A percentile compares a stretch with the other conserved stretches of the same genome.
Evolutionary conservation across 345 rosid genomes (phyloP).

Genomic region (Diplotaxis tenuifolia): DNA sequence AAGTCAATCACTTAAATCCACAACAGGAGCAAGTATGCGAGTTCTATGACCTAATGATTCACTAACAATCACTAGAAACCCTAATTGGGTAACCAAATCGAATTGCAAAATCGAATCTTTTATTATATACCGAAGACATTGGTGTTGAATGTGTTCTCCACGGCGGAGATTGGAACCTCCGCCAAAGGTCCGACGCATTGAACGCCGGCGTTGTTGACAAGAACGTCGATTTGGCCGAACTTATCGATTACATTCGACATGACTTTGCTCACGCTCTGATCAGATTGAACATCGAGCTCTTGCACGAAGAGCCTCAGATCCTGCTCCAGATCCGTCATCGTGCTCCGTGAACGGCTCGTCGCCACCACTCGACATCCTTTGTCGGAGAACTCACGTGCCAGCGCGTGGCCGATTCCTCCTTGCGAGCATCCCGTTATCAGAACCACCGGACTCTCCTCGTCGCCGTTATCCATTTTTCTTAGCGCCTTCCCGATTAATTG

Average conservation of each 20-base stretch:
- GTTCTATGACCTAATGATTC: neutral
- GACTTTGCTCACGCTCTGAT: conserved; percentile 49
- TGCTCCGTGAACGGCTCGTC: conserved; percentile 53
- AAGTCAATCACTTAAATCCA: neutral
- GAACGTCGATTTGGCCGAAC: conserved; percentile 68
- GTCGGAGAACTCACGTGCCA: conserved; percentile 72
- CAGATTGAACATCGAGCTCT: conserved; percentile 76
- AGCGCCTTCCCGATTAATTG: neutral
- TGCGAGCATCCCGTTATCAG: conserved; percentile 74
- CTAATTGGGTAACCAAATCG: neutral
- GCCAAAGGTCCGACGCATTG: conserved; percentile 87
- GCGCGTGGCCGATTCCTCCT: conserved; percentile 87
- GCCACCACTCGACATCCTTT: conserved; percentile 69
- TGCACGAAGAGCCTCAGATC: conserved; percentile 62
- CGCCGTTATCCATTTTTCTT: conserved; percentile 38
- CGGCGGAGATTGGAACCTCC: conserved; percentile 61
- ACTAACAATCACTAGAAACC: neutral
- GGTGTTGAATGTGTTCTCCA: conserved; percentile 62
- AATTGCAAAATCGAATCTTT: neutral
- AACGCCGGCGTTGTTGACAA: conserved; percentile 83
- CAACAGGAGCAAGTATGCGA: neutral
- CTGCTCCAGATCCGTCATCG: conserved; percentile 68
- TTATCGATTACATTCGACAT: conserved; percentile 52
- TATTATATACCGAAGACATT: conserved; percentile 62
- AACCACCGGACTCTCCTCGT: conserved; percentile 50